phyloP scores from a whole-genome alignment of 257 asterid species.

The Fraxinus cuspidata region DNA sequence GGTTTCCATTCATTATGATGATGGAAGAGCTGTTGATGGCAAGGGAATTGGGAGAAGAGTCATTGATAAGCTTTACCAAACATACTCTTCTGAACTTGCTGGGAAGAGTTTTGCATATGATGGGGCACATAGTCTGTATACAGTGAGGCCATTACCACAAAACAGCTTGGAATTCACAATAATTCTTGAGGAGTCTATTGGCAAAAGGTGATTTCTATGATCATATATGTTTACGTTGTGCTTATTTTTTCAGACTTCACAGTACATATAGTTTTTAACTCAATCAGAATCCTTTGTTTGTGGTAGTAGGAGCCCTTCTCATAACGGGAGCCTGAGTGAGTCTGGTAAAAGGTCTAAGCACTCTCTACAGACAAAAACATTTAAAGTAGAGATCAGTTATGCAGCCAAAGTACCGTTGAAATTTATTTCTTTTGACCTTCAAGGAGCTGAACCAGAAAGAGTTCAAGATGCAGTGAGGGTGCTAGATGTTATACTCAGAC shows the following conservation, averaged over 20 bases:
- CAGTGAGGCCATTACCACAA: slow-evolving; percentile 75
- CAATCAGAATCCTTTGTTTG: slow-evolving; percentile 22
- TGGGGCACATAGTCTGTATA: slow-evolving; percentile 72
- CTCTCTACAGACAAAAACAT: slow-evolving; percentile 50
- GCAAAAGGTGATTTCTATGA: slow-evolving; percentile 47
- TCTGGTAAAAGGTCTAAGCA: slow-evolving; percentile 65
- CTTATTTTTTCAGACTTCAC: slow-evolving; percentile 15
- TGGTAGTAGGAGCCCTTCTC: slow-evolving; percentile 40
- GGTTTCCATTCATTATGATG: slow-evolving; percentile 72
- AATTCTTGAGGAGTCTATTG: slow-evolving; percentile 70
- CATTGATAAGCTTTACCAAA: slow-evolving; percentile 58
- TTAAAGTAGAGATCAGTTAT: slow-evolving; percentile 66
- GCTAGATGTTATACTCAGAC: slow-evolving; percentile 77
- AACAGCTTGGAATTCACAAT: slow-evolving; percentile 58
- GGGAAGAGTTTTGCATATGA: slow-evolving; percentile 77
- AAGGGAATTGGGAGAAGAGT: slow-evolving; percentile 74
- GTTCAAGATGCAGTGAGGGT: slow-evolving; percentile 77
- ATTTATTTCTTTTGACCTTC: slow-evolving; percentile 59
- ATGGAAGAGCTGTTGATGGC: slow-evolving; percentile 41
- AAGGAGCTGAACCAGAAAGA: slow-evolving; percentile 59
- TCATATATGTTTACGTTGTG: slow-evolving; percentile 12
- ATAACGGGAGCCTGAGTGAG: slow-evolving; percentile 42
- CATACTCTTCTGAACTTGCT: slow-evolving; percentile 72
- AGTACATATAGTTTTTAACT: slow-evolving; percentile 20
- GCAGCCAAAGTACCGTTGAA: slow-evolving; percentile 73